Percentiles rank a stretch among this genome's conserved stretches.
Evolutionary conservation across 2,329 filamentous ascomycete genomes (phyloP).

Genomic region (Talaromyces sp.): DNA sequence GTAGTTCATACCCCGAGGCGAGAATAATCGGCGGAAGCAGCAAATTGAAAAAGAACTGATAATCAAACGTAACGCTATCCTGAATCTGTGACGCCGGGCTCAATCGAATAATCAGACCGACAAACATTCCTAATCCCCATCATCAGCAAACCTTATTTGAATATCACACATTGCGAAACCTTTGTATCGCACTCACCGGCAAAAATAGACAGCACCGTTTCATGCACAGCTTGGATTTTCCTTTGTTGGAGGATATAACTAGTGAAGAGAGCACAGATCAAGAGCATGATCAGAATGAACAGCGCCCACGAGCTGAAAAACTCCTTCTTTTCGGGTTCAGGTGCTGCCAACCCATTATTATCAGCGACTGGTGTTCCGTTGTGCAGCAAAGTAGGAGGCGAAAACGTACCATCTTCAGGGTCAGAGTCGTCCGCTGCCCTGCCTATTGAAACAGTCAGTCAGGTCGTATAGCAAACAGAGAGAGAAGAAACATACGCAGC

Average conservation of each 20-base stretch:
- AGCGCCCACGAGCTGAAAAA: constrained; percentile 94
- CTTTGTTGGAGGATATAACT: constrained; percentile 95
- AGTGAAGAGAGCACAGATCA: constrained; percentile 91
- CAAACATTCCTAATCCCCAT: constrained; percentile 69
- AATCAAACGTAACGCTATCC: constrained; percentile 91
- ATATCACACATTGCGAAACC: not conserved
- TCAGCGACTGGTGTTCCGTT: not conserved
- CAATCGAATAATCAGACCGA: constrained; percentile 80
- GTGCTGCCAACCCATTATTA: constrained; percentile 48
- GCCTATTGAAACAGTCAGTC: constrained; percentile 20
- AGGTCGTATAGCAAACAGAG: constrained; percentile 16
- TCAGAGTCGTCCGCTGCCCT: constrained; percentile 32
- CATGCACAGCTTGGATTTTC: constrained; percentile 95
- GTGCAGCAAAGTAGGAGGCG: not conserved
- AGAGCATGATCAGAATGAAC: constrained; percentile 90
- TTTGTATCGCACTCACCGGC: constrained; percentile 54
- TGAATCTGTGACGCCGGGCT: constrained; percentile 77
- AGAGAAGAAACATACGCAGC: constrained; percentile 26
- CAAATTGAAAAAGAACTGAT: constrained; percentile 99
- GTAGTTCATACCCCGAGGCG: constrained; percentile 91
- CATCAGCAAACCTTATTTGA: not conserved
- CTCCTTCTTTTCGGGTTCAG: constrained; percentile 85
- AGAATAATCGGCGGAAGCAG: constrained; percentile 97
- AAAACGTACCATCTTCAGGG: constrained; percentile 32
- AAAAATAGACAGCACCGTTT: constrained; percentile 98